Evolutionary conservation across 23 red algal genomes (phyloP).

Genomic region (Rhodosorus marinus): DNA sequence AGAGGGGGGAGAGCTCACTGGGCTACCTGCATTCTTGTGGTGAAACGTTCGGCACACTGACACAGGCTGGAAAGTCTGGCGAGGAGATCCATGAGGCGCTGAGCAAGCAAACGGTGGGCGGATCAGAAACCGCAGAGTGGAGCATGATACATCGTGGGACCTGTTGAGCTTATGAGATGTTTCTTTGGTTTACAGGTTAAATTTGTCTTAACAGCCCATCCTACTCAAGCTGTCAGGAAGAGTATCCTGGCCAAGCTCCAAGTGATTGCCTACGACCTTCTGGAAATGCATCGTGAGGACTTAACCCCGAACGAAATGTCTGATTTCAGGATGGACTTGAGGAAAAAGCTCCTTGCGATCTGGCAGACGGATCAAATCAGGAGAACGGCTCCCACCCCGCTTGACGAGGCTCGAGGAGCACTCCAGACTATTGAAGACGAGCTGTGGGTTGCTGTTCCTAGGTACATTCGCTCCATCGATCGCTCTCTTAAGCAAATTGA

Average conservation of each 20-base stretch:
- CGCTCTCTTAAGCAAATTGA: constrained; percentile 27
- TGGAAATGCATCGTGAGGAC: constrained; percentile 45
- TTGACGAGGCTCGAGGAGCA: constrained; percentile 83
- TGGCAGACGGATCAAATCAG: constrained; percentile 94
- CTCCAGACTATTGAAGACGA: constrained; percentile 76
- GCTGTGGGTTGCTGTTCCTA: constrained; percentile 75
- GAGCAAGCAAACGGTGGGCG: constrained; percentile 38
- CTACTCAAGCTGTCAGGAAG: constrained; percentile 82
- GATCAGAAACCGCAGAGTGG: no score
- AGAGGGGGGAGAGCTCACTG: constrained; percentile 69
- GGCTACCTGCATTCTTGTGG: constrained; percentile 37
- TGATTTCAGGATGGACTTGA: constrained; percentile 6
- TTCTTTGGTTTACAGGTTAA: no score
- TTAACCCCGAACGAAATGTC: constrained; percentile 64
- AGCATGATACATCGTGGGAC: no score
- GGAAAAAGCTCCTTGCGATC: constrained; percentile 20
- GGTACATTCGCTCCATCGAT: constrained; percentile 54
- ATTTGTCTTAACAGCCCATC: constrained; percentile 97
- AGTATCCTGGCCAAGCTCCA: constrained; percentile 78
- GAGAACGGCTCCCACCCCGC: constrained; percentile 55
- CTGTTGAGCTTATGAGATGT: no score
- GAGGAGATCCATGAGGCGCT: constrained; percentile 60
- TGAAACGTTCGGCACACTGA: constrained; percentile 62
- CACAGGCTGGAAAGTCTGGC: constrained; percentile 34
- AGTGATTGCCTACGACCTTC: constrained; percentile 44